These are phyloP conservation scores for Zygosaccharomyces gambellarensis DNA, from an alignment of 805 yeast genomes.

Conservation along the genomic window DNA sequence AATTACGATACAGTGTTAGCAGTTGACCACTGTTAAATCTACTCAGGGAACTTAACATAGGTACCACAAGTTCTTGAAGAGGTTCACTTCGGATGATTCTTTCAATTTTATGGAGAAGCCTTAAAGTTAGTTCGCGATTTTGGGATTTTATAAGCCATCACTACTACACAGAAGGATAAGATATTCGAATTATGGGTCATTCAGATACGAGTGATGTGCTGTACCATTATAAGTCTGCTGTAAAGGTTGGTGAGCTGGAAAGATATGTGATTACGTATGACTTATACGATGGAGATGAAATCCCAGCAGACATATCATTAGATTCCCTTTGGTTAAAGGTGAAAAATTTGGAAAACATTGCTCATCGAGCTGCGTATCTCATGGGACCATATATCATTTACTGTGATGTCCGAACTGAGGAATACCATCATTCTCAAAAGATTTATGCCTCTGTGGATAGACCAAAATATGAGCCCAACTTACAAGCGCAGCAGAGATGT, in stretches of 20 bases:
- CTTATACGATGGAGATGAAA: slow-evolving; percentile 34
- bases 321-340: slow-evolving; percentile 49
- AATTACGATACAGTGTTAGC: not conserved
- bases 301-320: slow-evolving; percentile 26
- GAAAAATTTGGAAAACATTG: slow-evolving; percentile 50
- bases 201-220: slow-evolving; percentile 17
- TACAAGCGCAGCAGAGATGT: slow-evolving; percentile 63
- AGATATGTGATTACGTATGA: slow-evolving; percentile 50
- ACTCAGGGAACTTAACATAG: not conserved
- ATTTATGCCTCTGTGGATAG: slow-evolving; percentile 70
- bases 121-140: slow-evolving; percentile 2
- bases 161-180: not conserved
- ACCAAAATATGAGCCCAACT: slow-evolving; percentile 67
- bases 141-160: not conserved
- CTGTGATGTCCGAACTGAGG: slow-evolving; percentile 58
- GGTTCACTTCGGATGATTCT: not conserved
- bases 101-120: not conserved
- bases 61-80: not conserved
- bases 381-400: slow-evolving; percentile 75
- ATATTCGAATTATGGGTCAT: slow-evolving; percentile 1
- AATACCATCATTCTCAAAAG: slow-evolving; percentile 46
- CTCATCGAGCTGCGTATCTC: slow-evolving; percentile 59
- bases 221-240: slow-evolving; percentile 40
- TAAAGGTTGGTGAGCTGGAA: slow-evolving; percentile 57
- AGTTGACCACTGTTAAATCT: not conserved